Base-by-base conservation (phyloP, 1,284 basidiomycete species). In the Singerocomus inundabilis region DNA sequence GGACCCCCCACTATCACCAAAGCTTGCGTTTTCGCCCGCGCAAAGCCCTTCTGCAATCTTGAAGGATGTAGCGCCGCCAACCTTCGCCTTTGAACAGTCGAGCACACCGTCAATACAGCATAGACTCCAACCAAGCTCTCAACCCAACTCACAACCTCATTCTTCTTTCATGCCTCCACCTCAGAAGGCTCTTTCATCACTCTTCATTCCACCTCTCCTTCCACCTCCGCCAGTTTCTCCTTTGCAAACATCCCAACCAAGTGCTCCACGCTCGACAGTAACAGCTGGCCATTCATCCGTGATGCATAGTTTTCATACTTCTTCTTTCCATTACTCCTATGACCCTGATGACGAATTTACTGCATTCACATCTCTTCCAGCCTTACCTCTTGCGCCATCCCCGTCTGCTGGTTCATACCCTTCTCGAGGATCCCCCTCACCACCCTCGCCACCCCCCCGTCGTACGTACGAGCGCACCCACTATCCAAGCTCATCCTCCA, bases 331-430 rank as follows among this genome's bases (percentile, higher is more conserved):
- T 36, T 51, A 61, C 26, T 26, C 31, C 34, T n/a, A 49, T 13
- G 64, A 55, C 26, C 47, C 49, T 1, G 59, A 70, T n/a, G 68
- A 66, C 21, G 67, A 69, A 41, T 67, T 69, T 33, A 52, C 56
- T 30, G 64, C 62, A 12, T 70, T 70, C 52, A 15, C 53, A 25
- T 55, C 58, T 7, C 58, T 63, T 38, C 52, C 62, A 1, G 25
- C 57, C 13, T 35, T 56, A 5, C 34, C 31, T 16, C 26, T 48
- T 37, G 34, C 61, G 2, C 46, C 37, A 40, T 51, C 46, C 40
- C 42, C 52, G 15, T 43, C 48, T 36, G 35, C 33, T 15, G 21
- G 36, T 40, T 11, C 52, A 49, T 40, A 49, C 38, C 49, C 48
- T 37, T 42, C 41, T 30, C 52, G 24, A 33, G 30, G 49, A 43